Evolutionary conservation across 1,284 basidiomycete genomes (phyloP).

Genomic region (Trichosporon ovoides): DNA sequence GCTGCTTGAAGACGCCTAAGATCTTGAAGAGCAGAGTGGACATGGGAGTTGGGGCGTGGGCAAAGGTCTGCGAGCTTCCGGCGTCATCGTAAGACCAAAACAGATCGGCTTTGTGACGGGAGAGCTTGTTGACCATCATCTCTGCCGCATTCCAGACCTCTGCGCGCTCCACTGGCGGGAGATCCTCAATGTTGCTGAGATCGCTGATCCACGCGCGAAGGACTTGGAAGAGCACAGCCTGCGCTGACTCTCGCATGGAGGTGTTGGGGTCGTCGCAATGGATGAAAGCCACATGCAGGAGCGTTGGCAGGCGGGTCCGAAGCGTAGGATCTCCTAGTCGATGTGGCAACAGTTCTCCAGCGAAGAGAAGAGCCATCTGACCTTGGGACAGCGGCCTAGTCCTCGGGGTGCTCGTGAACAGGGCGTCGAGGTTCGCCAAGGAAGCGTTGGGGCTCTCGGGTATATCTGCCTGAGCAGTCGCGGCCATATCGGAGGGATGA

Average conservation of each 20-base stretch:
- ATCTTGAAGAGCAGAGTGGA: constrained; percentile 62
- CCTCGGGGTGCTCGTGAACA: constrained; percentile 32
- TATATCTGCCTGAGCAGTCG: constrained; percentile 63
- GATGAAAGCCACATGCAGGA: constrained; percentile 75
- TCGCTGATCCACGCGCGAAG: constrained; percentile 64
- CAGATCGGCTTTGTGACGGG: constrained; percentile 48
- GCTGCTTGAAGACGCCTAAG: constrained; percentile 63
- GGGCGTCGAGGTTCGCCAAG: constrained; percentile 42
- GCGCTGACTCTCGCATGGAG: constrained; percentile 66
- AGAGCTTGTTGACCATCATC: constrained; percentile 56
- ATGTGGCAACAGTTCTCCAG: constrained; percentile 75
- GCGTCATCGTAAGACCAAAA: constrained; percentile 72
- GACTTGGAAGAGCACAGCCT: constrained; percentile 70
- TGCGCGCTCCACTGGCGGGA: constrained; percentile 22
- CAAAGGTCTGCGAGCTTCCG: constrained; percentile 34
- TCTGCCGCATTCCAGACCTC: constrained; percentile 38
- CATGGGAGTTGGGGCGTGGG: constrained; percentile 60
- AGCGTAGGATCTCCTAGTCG: constrained; percentile 64
- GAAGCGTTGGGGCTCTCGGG: constrained; percentile 60
- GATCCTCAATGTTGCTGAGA: constrained; percentile 38
- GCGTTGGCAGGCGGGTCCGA: constrained; percentile 61
- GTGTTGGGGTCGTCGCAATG: constrained; percentile 73
- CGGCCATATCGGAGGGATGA: constrained; percentile 72
- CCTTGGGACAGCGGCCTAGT: constrained; percentile 60
- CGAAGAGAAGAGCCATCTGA: constrained; percentile 80